These are phyloP conservation scores for Saccharomycopsis schoenii DNA, from an alignment of 805 yeast genomes.

Conservation along the genomic window DNA sequence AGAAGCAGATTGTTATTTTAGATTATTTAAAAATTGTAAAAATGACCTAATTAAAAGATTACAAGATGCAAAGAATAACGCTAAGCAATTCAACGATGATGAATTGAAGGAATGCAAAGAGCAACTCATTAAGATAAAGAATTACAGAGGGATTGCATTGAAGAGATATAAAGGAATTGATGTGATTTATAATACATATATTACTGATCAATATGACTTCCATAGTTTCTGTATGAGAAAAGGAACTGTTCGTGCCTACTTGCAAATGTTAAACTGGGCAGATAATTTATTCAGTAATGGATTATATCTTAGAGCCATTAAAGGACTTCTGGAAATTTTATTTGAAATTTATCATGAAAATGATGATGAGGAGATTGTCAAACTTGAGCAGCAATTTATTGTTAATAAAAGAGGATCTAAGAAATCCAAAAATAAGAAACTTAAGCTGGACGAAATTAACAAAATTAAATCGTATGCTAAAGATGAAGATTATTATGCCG, in stretches of 20 bases:
- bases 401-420: constrained; percentile 8
- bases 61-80: background rate
- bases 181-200: constrained; percentile 59
- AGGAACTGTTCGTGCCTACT: constrained; percentile 81
- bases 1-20: constrained; percentile 70
- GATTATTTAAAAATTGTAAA: constrained; percentile 38
- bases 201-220: constrained; percentile 86
- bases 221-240: constrained; percentile 85
- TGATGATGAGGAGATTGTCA: constrained; percentile 9
- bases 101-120: constrained; percentile 28
- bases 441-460: constrained; percentile 6
- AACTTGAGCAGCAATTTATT: constrained; percentile 2
- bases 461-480: constrained; percentile 9
- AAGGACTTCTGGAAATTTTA: constrained; percentile 52
- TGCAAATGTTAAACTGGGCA: constrained; percentile 74
- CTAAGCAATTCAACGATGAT: constrained; percentile 22
- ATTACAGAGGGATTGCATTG: constrained; percentile 59
- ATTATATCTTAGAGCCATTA: constrained; percentile 57
- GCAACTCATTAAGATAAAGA: constrained; percentile 34
- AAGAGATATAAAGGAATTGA: constrained; percentile 66
- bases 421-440: constrained; percentile 11
- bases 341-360: constrained; percentile 27
- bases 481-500: constrained; percentile 15
- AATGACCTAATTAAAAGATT: constrained; percentile 18
- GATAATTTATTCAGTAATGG: constrained; percentile 63